phyloP scores from a whole-genome alignment of 2,329 filamentous ascomycete species.

The Colletotrichum eremochloae region DNA sequence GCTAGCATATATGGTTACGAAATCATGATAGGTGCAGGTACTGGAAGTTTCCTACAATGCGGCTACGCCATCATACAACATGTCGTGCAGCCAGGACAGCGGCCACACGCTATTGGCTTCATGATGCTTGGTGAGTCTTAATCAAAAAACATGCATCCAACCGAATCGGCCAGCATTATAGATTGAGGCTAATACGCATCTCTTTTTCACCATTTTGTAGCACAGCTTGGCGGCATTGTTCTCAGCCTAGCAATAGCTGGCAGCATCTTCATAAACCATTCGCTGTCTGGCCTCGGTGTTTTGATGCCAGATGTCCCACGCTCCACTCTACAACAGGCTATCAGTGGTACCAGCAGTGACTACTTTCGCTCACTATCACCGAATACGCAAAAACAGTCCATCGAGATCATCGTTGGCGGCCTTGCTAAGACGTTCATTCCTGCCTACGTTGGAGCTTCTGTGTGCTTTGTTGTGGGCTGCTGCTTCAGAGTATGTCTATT shows the following conservation, averaged over 20 bases:
- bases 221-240: neutral
- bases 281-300: neutral
- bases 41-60: slow-evolving; percentile 52
- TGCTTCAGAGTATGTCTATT: neutral
- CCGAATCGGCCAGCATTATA: too few relatives aligned
- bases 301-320: neutral
- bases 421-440: neutral
- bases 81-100: slow-evolving; percentile 48
- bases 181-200: too few relatives aligned
- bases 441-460: neutral
- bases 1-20: slow-evolving; percentile 50
- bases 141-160: neutral
- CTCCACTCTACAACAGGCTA: neutral
- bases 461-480: neutral
- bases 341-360: neutral
- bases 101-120: slow-evolving; percentile 52
- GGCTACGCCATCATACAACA: slow-evolving; percentile 50
- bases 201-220: neutral
- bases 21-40: slow-evolving; percentile 57
- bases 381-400: neutral
- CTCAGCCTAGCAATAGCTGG: neutral
- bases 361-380: neutral
- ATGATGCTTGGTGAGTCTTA: slow-evolving; percentile 45
- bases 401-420: neutral
- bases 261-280: neutral